These are phyloP conservation scores for Calycina herbarum DNA, from an alignment of 2,329 filamentous ascomycete species.

Conservation along the genomic window DNA sequence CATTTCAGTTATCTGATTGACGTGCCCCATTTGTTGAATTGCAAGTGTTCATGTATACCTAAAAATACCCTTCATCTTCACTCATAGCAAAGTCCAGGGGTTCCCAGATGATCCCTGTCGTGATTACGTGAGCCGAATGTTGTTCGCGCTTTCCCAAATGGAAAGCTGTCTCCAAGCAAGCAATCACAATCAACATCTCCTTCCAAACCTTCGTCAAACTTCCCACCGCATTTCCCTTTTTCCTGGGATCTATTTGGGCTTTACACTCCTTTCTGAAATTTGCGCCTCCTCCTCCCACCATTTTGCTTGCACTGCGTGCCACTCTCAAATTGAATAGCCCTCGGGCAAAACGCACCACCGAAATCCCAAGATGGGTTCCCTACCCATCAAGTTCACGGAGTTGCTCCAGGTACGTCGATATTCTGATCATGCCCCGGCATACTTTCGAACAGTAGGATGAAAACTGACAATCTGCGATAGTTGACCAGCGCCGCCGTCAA, in stretches of 20 bases:
- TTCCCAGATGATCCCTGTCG: not conserved
- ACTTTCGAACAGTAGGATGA: constrained; percentile 44
- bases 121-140: not conserved
- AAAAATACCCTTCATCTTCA: too few species aligned
- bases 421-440: constrained; percentile 84
- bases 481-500: constrained; percentile 53
- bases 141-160: constrained; percentile 8
- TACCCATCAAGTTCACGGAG: constrained; percentile 93
- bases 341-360: constrained; percentile 26
- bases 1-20: too few species aligned
- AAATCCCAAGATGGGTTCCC: constrained; percentile 48
- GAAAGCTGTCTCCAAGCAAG: constrained; percentile 19
- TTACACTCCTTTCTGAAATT: constrained; percentile 26
- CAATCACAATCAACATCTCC: constrained; percentile 19
- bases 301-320: constrained; percentile 33
- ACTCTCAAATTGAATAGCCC: constrained; percentile 29
- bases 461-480: constrained; percentile 40
- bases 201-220: constrained; percentile 11
- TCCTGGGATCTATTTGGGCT: constrained; percentile 27
- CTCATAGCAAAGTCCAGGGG: not conserved
- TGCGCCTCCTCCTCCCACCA: constrained; percentile 17
- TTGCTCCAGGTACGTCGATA: constrained; percentile 82
- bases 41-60: too few species aligned
- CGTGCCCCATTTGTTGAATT: too few species aligned
- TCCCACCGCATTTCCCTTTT: constrained; percentile 21